These are phyloP conservation scores for Borealophlyctis nickersoniae DNA, from an alignment of 192 early-diverging fungal genomes.

Conservation along the genomic window DNA sequence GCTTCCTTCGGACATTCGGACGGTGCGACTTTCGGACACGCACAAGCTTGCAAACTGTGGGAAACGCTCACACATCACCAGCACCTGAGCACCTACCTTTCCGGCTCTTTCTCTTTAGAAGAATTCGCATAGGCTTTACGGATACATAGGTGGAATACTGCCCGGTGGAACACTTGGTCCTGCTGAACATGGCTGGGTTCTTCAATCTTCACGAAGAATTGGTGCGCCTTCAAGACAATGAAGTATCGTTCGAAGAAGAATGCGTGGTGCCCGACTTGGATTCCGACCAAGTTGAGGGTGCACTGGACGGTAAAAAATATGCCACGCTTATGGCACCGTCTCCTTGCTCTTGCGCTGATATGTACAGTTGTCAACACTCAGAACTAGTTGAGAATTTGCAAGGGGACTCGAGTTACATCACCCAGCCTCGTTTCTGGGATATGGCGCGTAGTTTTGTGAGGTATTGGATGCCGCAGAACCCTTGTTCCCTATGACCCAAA, in stretches of 20 bases:
- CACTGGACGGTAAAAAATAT: slow-evolving; percentile 38
- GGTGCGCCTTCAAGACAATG: slow-evolving; percentile 55
- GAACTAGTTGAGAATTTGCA: slow-evolving; percentile 40
- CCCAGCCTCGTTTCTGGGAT: slow-evolving; percentile 48
- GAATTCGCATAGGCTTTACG: no score
- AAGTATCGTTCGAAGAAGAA: slow-evolving; percentile 36
- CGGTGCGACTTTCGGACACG: no score
- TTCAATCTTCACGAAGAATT: slow-evolving; percentile 59
- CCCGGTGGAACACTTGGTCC: neutral
- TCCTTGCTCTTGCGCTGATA: no score
- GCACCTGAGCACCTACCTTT: no score
- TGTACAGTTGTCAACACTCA: slow-evolving; percentile 7
- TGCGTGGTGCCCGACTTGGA: slow-evolving; percentile 38
- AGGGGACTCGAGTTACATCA: slow-evolving; percentile 32
- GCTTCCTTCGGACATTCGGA: no score
- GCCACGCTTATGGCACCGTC: neutral
- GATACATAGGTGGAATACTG: no score
- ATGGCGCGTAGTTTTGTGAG: slow-evolving; percentile 68
- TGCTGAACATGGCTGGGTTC: neutral
- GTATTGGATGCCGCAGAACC: slow-evolving; percentile 35
- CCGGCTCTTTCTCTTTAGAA: no score
- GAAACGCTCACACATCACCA: no score
- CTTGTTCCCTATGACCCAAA: neutral
- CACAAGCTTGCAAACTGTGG: no score
- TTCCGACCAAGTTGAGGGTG: slow-evolving; percentile 36